Evolutionary conservation across 1,139 yeast genomes (phyloP), one percentile per base, ranked within the genome.

Genomic region (Blastobotrys arbuscula): DNA sequence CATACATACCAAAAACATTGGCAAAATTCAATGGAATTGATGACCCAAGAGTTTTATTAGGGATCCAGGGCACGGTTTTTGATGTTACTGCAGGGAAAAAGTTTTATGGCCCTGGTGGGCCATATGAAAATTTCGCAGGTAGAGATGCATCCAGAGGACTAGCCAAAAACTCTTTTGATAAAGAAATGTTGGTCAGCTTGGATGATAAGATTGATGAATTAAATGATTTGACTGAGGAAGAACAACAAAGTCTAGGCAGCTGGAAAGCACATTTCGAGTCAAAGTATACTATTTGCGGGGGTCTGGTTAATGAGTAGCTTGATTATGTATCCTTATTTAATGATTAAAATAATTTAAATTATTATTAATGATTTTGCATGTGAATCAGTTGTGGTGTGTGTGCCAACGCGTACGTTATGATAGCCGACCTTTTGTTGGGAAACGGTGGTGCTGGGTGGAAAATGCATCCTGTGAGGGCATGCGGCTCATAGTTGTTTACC

Each of bases 61-160:
- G 88, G 0, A 88, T 92, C 15, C 79, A 76, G 59, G 95, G 96
- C 1, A 81, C 77, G 41, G 96, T 92, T 3, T 92, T 78, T 63
- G 96, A 92, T 63, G 96, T 89, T 23, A 73, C 87, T 10, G 73
- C 75, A 21, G 96, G 96, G 0, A 79, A 89, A 54, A 76, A 80
- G 46, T 92, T 92, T 64, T 92, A 94, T 63, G 98, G 98, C 0
- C 98, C 98, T 2, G 89, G 94, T 20, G 97, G 97, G 0, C 96
- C 97, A 0, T 92, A 92, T 67, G 83, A 85, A 50, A 89, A 88
- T 63, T 92, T 92, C 73, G 97, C 97, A 1, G 98, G 98, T 2
- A 84, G 88, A 57, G 98, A 92, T 68, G 97, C 98, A 2, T 84
- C 95, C 2, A 73, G 98, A 56, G 98, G 98, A 0, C 76, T 92